These are phyloP conservation scores for Sugiyamaella chiloensis DNA, from an alignment of 805 yeast genomes.

Conservation along the genomic window DNA sequence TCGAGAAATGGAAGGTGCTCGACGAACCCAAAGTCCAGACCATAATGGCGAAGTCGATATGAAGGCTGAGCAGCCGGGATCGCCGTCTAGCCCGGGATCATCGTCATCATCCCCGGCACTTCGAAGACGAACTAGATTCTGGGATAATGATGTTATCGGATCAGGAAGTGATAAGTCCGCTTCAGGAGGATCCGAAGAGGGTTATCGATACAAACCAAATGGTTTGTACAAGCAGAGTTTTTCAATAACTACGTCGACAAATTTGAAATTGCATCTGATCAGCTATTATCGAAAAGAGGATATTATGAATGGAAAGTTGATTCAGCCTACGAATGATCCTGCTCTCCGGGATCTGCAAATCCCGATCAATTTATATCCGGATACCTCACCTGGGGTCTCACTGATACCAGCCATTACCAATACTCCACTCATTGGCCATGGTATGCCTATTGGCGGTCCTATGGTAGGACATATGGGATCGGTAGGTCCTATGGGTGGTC, in stretches of 20 bases:
- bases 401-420: constrained; percentile 22
- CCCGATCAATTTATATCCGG: constrained; percentile 39
- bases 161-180: not conserved
- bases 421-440: constrained; percentile 15
- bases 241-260: constrained; percentile 50
- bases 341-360: constrained; percentile 34
- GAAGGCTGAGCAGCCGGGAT: not conserved
- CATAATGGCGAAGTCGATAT: not conserved
- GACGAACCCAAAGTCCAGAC: constrained; percentile 10
- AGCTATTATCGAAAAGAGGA: constrained; percentile 45
- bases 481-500: too few relatives aligned
- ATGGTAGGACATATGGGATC: not conserved
- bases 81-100: constrained; percentile 6
- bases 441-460: not conserved
- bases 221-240: constrained; percentile 67
- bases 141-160: constrained; percentile 11
- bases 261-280: constrained; percentile 57
- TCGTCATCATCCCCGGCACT: constrained; percentile 9
- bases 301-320: constrained; percentile 28
- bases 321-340: constrained; percentile 47
- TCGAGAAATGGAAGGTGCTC: constrained; percentile 50
- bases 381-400: constrained; percentile 22
- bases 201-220: constrained; percentile 41
- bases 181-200: constrained; percentile 23
- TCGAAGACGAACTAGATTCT: constrained; percentile 12